Evolutionary conservation across 2,329 filamentous ascomycete genomes (phyloP), one percentile per base, ranked within the genome.

Genomic region (Epichloe baconii): DNA sequence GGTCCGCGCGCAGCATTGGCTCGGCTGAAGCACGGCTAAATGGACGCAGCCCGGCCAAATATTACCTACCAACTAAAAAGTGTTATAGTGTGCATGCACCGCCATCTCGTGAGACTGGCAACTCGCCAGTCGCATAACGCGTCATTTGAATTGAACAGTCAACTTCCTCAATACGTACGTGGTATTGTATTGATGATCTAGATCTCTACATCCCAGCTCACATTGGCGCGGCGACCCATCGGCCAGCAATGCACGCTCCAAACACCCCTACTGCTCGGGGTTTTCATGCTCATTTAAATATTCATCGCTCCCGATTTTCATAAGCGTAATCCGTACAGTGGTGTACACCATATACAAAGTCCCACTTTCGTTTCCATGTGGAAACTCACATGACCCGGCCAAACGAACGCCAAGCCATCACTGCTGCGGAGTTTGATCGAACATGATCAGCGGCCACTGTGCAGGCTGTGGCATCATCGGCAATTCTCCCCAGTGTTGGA

Each of bases 371-470:
- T 10, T 3, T 35, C 26, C 15, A 1, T 7, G 17, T 19, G 19
- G n/a, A 4, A 50, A 54, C 31, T 38, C 26, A 34, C 10, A 21
- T n/a, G 8, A n/a, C n/a, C 23, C 19, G 23, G 23, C 23, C 23
- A 26, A 26, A 26, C 23, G 12, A 45, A 35, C 3, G 2, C 11
- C 44, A 15, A 17, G 11, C 21, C 38, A 23, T 55, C 47, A 53
- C 10, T 50, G 50, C 17, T 52, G 52, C 19, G 53, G 40, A 2
- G 43, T n/a, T 34, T 60, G 57, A 49, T 65, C 64, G 57, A 64
- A 65, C 52, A 66, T 58, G 48, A 61, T 59, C 48, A 64, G 44
- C 4, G 64, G 63, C 64, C 64, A 66, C 40, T 62, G 62, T 5
- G 51, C 47, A n/a, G 56, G 57, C 48, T 59, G 57, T 14, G 61